Percentiles rank a stretch among this genome's conserved stretches.
These are phyloP conservation scores for Telopea speciosissima DNA, from an alignment of 177 flowering plant species.

Conservation along the genomic window DNA sequence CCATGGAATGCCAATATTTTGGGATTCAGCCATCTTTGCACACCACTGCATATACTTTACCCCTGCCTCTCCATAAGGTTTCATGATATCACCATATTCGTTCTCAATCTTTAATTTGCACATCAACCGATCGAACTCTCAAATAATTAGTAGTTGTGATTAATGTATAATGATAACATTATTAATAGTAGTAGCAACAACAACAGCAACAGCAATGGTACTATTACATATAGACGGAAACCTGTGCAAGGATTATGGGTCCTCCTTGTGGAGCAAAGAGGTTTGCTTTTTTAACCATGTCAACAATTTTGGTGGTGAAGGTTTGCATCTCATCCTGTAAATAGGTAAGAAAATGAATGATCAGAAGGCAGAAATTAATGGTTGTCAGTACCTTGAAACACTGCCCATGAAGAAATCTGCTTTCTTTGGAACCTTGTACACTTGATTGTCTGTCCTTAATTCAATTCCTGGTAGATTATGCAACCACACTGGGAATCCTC, in stretches of 20 bases:
- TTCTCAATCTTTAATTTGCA: too few relatives aligned
- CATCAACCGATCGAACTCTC: too few relatives aligned
- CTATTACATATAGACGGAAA: too few relatives aligned
- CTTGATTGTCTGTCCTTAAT: slow-evolving; percentile 19
- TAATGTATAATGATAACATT: too few relatives aligned
- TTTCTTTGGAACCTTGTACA: too few relatives aligned
- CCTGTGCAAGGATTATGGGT: slow-evolving; percentile 58
- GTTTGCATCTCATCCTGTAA: slow-evolving; percentile 65
- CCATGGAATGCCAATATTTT: too few relatives aligned
- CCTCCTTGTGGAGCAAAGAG: slow-evolving; percentile 78
- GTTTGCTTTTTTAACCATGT: slow-evolving; percentile 46
- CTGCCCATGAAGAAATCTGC: too few relatives aligned
- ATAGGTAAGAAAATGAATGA: too few relatives aligned
- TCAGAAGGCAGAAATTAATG: too few relatives aligned
- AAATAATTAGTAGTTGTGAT: too few relatives aligned
- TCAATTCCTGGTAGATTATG: slow-evolving; percentile 23
- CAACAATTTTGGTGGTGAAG: slow-evolving; percentile 49
- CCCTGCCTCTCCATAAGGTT: slow-evolving; percentile 55
- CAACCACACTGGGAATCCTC: slow-evolving; percentile 26
- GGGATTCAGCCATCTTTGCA: slow-evolving; percentile 58
- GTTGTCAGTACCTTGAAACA: slow-evolving; percentile 13
- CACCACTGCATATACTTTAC: slow-evolving; percentile 60
- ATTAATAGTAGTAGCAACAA: too few relatives aligned
- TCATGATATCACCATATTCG: slow-evolving; percentile 56
- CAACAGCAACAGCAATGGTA: too few relatives aligned